A percentile compares a stretch with the other conserved stretches of the same genome.
phyloP scores from a whole-genome alignment of 371 early-diverging fungal species.

The Haplosporangium sp. region DNA sequence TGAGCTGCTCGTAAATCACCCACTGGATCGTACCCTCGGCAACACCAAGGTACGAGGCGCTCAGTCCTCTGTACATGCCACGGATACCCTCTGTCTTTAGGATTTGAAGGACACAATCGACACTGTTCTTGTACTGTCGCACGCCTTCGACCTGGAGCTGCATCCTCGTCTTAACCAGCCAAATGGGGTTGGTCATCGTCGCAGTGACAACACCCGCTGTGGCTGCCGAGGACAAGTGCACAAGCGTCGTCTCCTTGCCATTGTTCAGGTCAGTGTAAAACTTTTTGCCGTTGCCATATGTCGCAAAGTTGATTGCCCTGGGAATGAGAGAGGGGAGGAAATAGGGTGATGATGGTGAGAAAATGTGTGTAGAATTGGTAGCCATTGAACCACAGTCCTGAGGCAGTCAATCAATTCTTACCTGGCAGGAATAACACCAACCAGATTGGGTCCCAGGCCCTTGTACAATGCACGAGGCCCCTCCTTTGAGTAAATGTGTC shows the following conservation, averaged over 20 bases:
- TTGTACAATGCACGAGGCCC: slow-evolving; percentile 91
- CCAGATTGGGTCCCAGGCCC: slow-evolving; percentile 92
- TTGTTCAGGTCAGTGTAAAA: slow-evolving; percentile 76
- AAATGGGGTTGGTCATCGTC: slow-evolving; percentile 92
- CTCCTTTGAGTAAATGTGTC: slow-evolving; percentile 79
- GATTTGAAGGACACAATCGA: slow-evolving; percentile 79
- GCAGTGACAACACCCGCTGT: slow-evolving; percentile 88
- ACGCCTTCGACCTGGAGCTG: slow-evolving; percentile 78
- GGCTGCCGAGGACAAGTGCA: slow-evolving; percentile 87
- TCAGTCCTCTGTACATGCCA: slow-evolving; percentile 91
- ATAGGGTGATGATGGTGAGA: too few species aligned
- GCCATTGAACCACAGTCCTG: not conserved
- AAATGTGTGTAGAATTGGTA: not conserved
- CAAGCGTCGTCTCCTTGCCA: slow-evolving; percentile 80
- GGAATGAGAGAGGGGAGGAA: slow-evolving; percentile 1
- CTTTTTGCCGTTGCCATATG: slow-evolving; percentile 90
- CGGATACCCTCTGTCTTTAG: slow-evolving; percentile 82
- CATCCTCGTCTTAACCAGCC: slow-evolving; percentile 96
- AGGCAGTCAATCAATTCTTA: slow-evolving; percentile 30
- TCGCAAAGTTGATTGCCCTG: slow-evolving; percentile 92
- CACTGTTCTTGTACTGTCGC: slow-evolving; percentile 75
- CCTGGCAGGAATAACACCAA: slow-evolving; percentile 95
- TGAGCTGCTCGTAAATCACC: slow-evolving; percentile 94
- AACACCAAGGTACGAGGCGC: slow-evolving; percentile 89
- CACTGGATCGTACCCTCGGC: slow-evolving; percentile 94